Conservation (phyloP, 768 basidiomycete species). For the Tephrocybe sp. region DNA sequence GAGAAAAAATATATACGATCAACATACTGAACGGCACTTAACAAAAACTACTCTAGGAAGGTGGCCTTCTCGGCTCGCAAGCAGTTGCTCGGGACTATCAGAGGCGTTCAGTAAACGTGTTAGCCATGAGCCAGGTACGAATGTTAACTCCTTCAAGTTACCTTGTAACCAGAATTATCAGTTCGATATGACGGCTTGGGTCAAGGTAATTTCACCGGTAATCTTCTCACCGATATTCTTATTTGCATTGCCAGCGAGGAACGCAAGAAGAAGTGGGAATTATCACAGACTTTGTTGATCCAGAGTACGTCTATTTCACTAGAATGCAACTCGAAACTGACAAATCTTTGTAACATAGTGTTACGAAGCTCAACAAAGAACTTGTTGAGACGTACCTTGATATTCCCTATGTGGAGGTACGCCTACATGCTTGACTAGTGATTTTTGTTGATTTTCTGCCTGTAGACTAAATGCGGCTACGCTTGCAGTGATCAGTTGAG, state of each 20-base stretch:
- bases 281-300: constrained; percentile 82
- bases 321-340: constrained; percentile 4
- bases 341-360: constrained; percentile 37
- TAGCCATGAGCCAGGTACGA: constrained; percentile 80
- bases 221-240: constrained; percentile 4
- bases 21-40: constrained; percentile 14
- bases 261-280: constrained; percentile 79
- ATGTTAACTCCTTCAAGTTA: constrained; percentile 9
- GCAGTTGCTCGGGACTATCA: constrained; percentile 82
- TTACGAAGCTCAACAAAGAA: constrained; percentile 79
- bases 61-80: constrained; percentile 85
- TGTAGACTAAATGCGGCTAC: constrained; percentile 85
- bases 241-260: constrained; percentile 44
- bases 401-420: constrained; percentile 74
- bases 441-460: constrained; percentile 13
- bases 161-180: constrained; percentile 28
- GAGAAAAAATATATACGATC: constrained; percentile 13
- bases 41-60: constrained; percentile 61
- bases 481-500: constrained; percentile 91
- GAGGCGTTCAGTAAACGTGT: constrained; percentile 57
- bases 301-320: constrained; percentile 37
- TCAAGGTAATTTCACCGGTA: constrained; percentile 55
- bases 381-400: constrained; percentile 78
- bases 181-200: constrained; percentile 96
- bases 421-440: constrained; percentile 1